Percentiles rank a stretch among this genome's conserved stretches.
Conservation (phyloP, 2,329 filamentous ascomycete genomes). For the Tolypocladium nubicola region DNA sequence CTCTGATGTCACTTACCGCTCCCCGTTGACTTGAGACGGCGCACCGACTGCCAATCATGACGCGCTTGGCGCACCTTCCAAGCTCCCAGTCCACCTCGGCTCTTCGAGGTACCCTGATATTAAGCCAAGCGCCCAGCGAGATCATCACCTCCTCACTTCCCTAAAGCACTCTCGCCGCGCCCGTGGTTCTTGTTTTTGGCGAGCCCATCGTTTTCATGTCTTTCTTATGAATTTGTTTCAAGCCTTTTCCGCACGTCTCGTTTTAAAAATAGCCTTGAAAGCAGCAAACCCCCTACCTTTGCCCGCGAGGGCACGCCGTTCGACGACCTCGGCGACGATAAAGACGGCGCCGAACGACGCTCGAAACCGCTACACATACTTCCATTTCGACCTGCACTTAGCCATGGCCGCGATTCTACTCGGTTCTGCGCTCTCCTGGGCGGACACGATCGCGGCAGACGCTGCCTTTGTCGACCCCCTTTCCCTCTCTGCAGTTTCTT, state of each 20-base stretch:
- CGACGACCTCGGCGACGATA: background rate
- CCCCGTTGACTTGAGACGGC: background rate
- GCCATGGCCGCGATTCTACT: background rate
- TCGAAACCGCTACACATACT: background rate
- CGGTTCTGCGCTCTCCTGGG: background rate
- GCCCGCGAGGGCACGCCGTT: background rate
- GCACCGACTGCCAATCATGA: background rate
- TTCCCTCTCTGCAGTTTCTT: background rate
- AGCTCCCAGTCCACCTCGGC: background rate
- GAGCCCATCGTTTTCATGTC: background rate
- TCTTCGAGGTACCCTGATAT: background rate
- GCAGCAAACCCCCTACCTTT: background rate
- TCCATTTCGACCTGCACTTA: background rate
- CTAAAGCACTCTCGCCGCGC: background rate
- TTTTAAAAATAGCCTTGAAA: background rate
- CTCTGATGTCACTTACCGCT: conserved; percentile 22
- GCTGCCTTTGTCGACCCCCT: background rate
- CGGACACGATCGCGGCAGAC: background rate
- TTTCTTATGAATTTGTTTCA: background rate
- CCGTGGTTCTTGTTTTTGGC: background rate
- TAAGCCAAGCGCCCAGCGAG: background rate
- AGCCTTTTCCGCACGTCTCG: background rate
- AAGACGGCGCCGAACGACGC: background rate
- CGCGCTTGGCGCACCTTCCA: background rate
- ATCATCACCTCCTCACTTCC: background rate